These are phyloP conservation scores for Pythium monospermum DNA, from an alignment of 352 stramenopile genomes.

Conservation along the genomic window DNA sequence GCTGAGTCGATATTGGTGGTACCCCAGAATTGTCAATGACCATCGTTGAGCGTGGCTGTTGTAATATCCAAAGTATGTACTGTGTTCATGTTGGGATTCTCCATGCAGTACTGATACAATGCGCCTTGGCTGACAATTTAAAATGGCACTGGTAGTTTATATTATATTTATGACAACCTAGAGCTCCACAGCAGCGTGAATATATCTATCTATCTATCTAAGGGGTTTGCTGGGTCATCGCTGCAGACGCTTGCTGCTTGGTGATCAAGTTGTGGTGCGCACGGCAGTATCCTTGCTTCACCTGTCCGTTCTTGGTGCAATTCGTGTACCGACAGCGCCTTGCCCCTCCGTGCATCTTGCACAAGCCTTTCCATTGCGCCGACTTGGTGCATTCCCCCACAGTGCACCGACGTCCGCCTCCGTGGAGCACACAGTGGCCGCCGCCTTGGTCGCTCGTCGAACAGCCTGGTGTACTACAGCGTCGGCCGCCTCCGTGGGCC, in stretches of 20 bases:
- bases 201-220: too few species aligned
- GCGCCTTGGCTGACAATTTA: too few species aligned
- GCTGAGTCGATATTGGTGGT: too few species aligned
- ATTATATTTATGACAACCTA: too few species aligned
- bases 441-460: slow-evolving; percentile 83
- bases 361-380: slow-evolving; percentile 71
- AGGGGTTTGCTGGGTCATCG: too few species aligned
- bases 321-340: slow-evolving; percentile 68
- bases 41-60: too few species aligned
- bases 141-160: too few species aligned
- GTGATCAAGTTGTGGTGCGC: slow-evolving; percentile 50
- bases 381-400: slow-evolving; percentile 78
- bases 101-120: too few species aligned
- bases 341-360: slow-evolving; percentile 82
- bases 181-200: too few species aligned
- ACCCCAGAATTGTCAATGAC: too few species aligned
- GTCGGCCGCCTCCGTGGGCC: slow-evolving; percentile 52
- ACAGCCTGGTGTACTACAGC: slow-evolving; percentile 72
- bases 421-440: slow-evolving; percentile 80
- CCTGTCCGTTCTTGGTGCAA: slow-evolving; percentile 81
- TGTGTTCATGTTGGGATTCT: too few species aligned
- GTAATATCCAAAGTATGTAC: too few species aligned
- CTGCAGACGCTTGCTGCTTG: slow-evolving; percentile 17
- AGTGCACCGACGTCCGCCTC: slow-evolving; percentile 70
- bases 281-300: slow-evolving; percentile 77